phyloP scores from a whole-genome alignment of 192 early-diverging fungal genomes.

The Linnemannia elongata region DNA sequence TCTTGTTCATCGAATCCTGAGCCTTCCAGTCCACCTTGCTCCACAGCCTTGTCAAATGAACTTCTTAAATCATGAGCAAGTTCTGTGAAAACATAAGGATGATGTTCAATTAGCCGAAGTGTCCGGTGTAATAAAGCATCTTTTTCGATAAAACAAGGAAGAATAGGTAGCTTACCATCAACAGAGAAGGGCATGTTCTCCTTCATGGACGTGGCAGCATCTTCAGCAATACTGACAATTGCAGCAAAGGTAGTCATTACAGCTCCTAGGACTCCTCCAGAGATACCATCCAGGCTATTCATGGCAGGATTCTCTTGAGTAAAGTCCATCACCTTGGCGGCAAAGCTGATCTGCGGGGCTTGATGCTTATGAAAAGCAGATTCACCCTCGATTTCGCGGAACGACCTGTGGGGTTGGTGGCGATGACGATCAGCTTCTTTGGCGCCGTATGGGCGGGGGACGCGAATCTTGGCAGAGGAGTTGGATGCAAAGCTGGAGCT shows the following conservation, averaged over 20 bases:
- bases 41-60: conserved; percentile 18
- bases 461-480: background rate
- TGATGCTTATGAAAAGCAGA: background rate
- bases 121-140: too few relatives aligned
- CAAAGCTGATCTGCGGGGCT: background rate
- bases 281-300: conserved; percentile 37
- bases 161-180: conserved; percentile 2
- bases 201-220: conserved; percentile 8
- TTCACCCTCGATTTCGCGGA: background rate
- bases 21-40: conserved; percentile 12
- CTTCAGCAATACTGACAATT: conserved; percentile 11
- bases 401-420: conserved; percentile 32
- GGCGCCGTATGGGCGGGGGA: conserved; percentile 18
- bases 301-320: conserved; percentile 5
- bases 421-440: conserved; percentile 41
- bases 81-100: background rate
- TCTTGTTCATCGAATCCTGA: conserved; percentile 13
- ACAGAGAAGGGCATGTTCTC: conserved; percentile 3
- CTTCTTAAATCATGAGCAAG: background rate
- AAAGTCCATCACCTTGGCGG: conserved; percentile 35
- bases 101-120: background rate
- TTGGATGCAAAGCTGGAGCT: background rate
- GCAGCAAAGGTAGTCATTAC: conserved; percentile 17
- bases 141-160: too few relatives aligned
- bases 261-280: conserved; percentile 30